Evolutionary conservation across 495 filamentous ascomycete genomes (phyloP), one percentile per base, ranked within the genome.

Genomic region (Poronia punctata): DNA sequence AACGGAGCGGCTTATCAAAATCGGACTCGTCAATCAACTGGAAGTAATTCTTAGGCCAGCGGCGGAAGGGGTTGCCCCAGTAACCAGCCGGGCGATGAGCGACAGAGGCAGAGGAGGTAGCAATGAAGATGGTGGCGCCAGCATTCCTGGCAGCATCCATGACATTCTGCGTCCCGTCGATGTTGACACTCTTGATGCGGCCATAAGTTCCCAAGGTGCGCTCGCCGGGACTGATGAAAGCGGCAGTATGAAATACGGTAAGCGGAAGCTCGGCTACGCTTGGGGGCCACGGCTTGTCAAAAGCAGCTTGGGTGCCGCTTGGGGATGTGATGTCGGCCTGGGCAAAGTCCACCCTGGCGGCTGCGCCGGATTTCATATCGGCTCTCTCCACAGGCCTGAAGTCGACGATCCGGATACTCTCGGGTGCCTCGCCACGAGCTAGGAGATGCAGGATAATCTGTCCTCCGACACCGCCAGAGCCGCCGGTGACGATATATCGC

Each of bases 241-340:
- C 75, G 11, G 75, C 75, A 1, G 71, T 78, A 54, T 79, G 76
- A 49, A 71, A 79, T 17, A 79, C 74, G 8, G 75, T 78, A 15
- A 79, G 49, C 12, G 75, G 70, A 3, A 67, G 57, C 3, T 59
- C 38, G 21, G 69, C 56, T 3, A 72, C 67, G 1, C 56, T 50
- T 6, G 44, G 38, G 2, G 67, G 55, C 75, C 76, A 80, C 19
- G 68, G 66, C 35, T 69, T 60, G 10, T 63, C 49, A 38, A 79
- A 79, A 7, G 73, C 69, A 0, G 60, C 63, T 5, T 56, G 43
- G 1, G 76, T 68, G 1, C 59, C 66, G 0, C 56, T 35, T 5
- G 64, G 48, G 28, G 73, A 70, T 16, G 67, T 59, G 50, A 80
- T 77, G 48, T 80, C 66, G 7, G 75, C 67, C 43, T 71, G 65